phyloP scores from a whole-genome alignment of 257 asterid genomes.

The Solanum rostratum region DNA sequence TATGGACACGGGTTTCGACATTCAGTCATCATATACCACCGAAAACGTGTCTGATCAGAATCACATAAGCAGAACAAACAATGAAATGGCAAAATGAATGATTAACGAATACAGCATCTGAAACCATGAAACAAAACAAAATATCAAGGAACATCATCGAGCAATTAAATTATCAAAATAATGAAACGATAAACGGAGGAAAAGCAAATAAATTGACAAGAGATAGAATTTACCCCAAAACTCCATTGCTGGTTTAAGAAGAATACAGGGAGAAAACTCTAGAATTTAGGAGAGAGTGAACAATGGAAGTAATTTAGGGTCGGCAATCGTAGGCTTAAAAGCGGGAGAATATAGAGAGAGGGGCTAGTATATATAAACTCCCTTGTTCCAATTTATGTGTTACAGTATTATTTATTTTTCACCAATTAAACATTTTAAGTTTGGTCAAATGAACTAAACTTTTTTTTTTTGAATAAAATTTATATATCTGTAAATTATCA shows the following conservation, averaged over 20 bases:
- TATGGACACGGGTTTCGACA: not conserved
- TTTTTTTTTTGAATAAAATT: too few relatives aligned
- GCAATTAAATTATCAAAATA: not conserved
- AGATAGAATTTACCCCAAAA: not conserved
- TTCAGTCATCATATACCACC: not conserved
- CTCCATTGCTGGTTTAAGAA: not conserved
- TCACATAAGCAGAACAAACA: not conserved
- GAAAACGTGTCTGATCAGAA: not conserved
- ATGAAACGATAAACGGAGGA: not conserved
- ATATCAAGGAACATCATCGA: not conserved
- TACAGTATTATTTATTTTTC: too few relatives aligned
- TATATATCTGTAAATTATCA: too few relatives aligned
- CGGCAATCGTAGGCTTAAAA: too few relatives aligned
- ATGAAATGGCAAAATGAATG: not conserved
- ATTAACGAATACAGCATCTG: not conserved
- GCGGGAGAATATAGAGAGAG: too few relatives aligned
- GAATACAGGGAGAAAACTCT: not conserved
- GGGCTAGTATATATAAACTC: too few relatives aligned
- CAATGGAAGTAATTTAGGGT: not conserved
- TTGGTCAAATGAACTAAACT: too few relatives aligned
- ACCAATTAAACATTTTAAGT: too few relatives aligned
- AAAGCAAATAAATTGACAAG: not conserved
- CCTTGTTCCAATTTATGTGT: too few relatives aligned
- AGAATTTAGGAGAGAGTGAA: not conserved
- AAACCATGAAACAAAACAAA: not conserved